Evolutionary conservation across 345 rosid species (phyloP), one percentile per base, ranked within the genome.

Genomic region (Ceriops zippeliana): DNA sequence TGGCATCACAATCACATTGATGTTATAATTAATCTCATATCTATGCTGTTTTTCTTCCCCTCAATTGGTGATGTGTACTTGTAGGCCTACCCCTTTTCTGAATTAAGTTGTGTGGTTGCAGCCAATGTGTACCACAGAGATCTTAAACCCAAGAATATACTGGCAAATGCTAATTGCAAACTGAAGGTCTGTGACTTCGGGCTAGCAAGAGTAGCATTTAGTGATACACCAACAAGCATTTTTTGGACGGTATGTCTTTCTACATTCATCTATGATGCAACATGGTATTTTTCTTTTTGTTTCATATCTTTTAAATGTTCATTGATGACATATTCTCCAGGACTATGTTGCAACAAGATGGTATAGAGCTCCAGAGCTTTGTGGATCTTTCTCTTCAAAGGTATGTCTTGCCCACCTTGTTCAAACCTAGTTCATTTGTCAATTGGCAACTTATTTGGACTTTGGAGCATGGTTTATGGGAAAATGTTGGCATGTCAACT

Each of bases 271-370:
- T 46, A 16, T 68, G 22, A 10, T 24, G 75, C 19, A 27, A 66
- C 15, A 16, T n/a, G 6, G 3, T 16, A 54, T 5, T 24, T 21
- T 65, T 37, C 26, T 20, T 52, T 58, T 27, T 2, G 42, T 46
- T 5, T 65, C 62, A 52, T 0, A 30, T 34, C 42, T 72, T 67
- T 37, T 30, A 73, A 37, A 58, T 5, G 9, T 73, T 24, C 52
- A 58, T 68, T 51, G 61, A 51, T 69, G 52, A n/a, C 16, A 35
- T 69, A 20, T 60, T 31, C 70, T 77, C 32, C 82, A 88, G 97
- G 99, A 95, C 74, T 95, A 95, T 75, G 99, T 95, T 77, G 96
- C 97, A 63, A 90, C 99, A 27, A 86, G 99, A 82, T 95, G 99
- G 99, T 91, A 95, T 73, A 89, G 99, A 74, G 99, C 97, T 46